Conservation (phyloP, 768 basidiomycete species). For the Fibroporia radiculosa region DNA sequence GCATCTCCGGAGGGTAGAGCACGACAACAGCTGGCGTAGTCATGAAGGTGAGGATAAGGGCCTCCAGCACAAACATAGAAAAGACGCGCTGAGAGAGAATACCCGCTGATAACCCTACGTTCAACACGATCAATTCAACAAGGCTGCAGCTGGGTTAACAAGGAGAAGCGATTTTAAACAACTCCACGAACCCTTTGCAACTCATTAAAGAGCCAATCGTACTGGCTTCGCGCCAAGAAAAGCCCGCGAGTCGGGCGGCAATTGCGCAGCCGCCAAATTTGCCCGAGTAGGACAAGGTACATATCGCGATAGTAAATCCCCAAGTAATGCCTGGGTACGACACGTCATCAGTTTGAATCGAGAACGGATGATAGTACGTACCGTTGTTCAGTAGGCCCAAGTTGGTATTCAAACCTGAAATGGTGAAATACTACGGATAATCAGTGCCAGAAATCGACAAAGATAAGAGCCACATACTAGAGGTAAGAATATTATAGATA, state of each 20-base stretch:
- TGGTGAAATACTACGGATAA: slow-evolving; percentile 72
- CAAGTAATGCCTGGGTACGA: slow-evolving; percentile 58
- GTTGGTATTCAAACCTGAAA: slow-evolving; percentile 87
- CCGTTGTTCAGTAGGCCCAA: slow-evolving; percentile 79
- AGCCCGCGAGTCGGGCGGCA: slow-evolving; percentile 61
- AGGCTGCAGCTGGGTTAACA: slow-evolving; percentile 35
- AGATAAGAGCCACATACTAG: slow-evolving; percentile 38
- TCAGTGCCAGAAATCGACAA: not conserved
- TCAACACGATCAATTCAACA: slow-evolving; percentile 92
- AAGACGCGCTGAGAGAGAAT: slow-evolving; percentile 72
- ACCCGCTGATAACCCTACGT: slow-evolving; percentile 78
- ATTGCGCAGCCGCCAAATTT: slow-evolving; percentile 85
- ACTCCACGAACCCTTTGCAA: slow-evolving; percentile 73
- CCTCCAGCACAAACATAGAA: slow-evolving; percentile 92
- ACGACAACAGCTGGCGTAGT: slow-evolving; percentile 69
- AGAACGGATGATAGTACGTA: slow-evolving; percentile 8
- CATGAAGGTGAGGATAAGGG: slow-evolving; percentile 75
- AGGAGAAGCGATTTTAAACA: not conserved
- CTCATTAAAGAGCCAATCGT: slow-evolving; percentile 92
- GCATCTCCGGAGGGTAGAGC: slow-evolving; percentile 60
- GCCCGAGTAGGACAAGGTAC: slow-evolving; percentile 67
- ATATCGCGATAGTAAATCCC: slow-evolving; percentile 82
- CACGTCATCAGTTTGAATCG: not conserved
- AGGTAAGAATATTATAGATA: slow-evolving; percentile 82
- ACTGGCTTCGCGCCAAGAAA: slow-evolving; percentile 70